phyloP scores from a whole-genome alignment of 2,329 filamentous ascomycete genomes.

The Fusarium equiseti region DNA sequence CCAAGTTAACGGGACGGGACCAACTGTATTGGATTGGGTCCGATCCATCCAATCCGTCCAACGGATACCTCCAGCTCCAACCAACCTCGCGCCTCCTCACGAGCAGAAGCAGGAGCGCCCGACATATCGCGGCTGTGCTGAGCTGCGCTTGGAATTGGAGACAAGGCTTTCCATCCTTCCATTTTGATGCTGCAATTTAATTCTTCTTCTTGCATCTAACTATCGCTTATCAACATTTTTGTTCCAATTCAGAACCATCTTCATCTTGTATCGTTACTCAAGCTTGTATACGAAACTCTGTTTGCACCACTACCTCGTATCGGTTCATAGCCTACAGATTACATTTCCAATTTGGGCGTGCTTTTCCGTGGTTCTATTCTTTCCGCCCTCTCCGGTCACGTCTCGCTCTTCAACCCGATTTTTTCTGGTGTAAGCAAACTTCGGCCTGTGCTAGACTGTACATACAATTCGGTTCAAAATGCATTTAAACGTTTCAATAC shows the following conservation, averaged over 20 bases:
- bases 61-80: conserved; percentile 11
- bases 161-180: conserved; percentile 27
- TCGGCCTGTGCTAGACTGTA: conserved; percentile 31
- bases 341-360: conserved; percentile 22
- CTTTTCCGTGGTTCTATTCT: conserved; percentile 9
- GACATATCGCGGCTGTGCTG: conserved; percentile 40
- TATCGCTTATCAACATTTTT: conserved; percentile 5
- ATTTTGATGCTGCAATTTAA: conserved; percentile 10
- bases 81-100: conserved; percentile 42
- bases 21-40: not conserved
- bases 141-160: conserved; percentile 32
- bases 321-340: conserved; percentile 2
- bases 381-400: conserved; percentile 20
- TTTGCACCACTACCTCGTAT: conserved; percentile 24
- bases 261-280: conserved; percentile 2
- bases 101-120: conserved; percentile 14
- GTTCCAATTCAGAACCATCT: not conserved
- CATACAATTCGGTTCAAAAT: conserved; percentile 36
- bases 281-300: conserved; percentile 16
- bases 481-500: conserved; percentile 40
- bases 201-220: conserved; percentile 18
- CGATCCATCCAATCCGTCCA: conserved; percentile 12
- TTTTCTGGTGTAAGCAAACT: conserved; percentile 11
- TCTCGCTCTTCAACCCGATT: conserved; percentile 1
- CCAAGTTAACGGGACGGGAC: conserved; percentile 29